A percentile compares a stretch with the other conserved stretches of the same genome.
These are phyloP conservation scores for Cutaneotrichosporon spelunceum DNA, from an alignment of 1,284 basidiomycete genomes.

Conservation along the genomic window DNA sequence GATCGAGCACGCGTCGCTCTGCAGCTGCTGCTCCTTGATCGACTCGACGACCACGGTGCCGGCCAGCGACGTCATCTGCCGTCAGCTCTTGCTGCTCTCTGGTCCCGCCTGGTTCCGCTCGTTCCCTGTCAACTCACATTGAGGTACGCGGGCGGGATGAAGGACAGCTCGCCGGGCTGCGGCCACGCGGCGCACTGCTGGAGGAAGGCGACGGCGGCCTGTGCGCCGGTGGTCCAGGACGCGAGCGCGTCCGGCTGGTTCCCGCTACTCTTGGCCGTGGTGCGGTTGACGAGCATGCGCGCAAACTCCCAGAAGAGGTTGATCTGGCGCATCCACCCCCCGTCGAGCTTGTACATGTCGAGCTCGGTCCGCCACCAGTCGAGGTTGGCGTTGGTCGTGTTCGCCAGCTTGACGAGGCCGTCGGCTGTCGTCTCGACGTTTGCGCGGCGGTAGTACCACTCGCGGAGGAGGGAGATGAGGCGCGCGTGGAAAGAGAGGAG, in stretches of 20 bases:
- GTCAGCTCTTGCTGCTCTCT: not conserved
- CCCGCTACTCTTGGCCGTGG: conserved; percentile 27
- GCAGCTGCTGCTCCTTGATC: conserved; percentile 17
- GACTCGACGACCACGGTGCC: conserved; percentile 24
- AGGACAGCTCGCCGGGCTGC: conserved; percentile 24
- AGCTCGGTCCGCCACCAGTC: conserved; percentile 36
- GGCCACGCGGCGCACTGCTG: conserved; percentile 33
- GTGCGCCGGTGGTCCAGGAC: conserved; percentile 20
- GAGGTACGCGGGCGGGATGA: conserved; percentile 36
- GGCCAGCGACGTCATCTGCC: conserved; percentile 28
- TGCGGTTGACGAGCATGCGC: conserved; percentile 35
- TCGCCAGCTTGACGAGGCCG: conserved; percentile 21
- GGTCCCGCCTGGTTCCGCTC: not conserved
- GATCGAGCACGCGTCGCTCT: conserved; percentile 14
- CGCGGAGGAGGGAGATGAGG: conserved; percentile 35
- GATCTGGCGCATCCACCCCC: conserved; percentile 23
- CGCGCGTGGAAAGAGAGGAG: conserved; percentile 40
- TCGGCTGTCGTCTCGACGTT: not conserved
- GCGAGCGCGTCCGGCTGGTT: conserved; percentile 17
- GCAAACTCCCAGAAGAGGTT: conserved; percentile 38
- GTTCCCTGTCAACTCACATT: conserved; percentile 23
- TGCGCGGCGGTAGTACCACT: conserved; percentile 30
- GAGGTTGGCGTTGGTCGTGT: conserved; percentile 28
- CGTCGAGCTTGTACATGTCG: conserved; percentile 17
- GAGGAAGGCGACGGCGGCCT: conserved; percentile 35